A percentile compares a stretch with the other conserved stretches of the same genome.
phyloP scores from a whole-genome alignment of 352 stramenopile genomes.

The Pythium aristosporum region DNA sequence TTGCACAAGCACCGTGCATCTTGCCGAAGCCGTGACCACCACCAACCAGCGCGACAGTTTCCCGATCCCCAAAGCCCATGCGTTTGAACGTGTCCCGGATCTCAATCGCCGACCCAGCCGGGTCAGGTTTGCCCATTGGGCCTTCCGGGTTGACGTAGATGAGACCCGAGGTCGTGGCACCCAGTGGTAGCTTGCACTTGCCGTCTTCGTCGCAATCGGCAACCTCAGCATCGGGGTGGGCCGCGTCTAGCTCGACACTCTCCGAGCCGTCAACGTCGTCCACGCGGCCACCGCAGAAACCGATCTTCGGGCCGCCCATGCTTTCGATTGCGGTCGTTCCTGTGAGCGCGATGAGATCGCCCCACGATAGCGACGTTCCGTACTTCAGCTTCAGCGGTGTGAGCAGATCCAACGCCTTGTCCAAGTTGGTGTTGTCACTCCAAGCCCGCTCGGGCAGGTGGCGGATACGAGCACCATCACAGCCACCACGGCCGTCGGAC shows the following conservation, averaged over 20 bases:
- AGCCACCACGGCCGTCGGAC: conserved; percentile 57
- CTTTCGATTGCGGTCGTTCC: conserved; percentile 85
- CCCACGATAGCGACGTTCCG: conserved; percentile 78
- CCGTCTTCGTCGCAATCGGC: conserved; percentile 9
- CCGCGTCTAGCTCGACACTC: conserved; percentile 86
- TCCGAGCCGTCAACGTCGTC: conserved; percentile 69
- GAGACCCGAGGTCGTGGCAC: too few species aligned
- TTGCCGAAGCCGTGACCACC: too few species aligned
- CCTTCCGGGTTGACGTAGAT: too few species aligned
- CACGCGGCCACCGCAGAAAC: conserved; percentile 72
- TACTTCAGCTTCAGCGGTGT: conserved; percentile 77
- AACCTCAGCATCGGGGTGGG: conserved; percentile 85
- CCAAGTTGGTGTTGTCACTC: conserved; percentile 76
- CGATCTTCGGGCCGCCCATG: conserved; percentile 84
- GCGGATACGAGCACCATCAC: conserved; percentile 72
- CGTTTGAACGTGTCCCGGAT: too few species aligned
- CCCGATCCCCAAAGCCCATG: too few species aligned
- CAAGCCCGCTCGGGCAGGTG: conserved; percentile 80
- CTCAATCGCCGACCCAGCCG: too few species aligned
- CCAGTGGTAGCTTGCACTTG: too few species aligned
- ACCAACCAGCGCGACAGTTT: too few species aligned
- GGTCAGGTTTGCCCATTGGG: too few species aligned
- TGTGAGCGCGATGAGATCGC: conserved; percentile 90
- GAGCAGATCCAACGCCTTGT: conserved; percentile 58
- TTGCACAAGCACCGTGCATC: too few species aligned